Evolutionary conservation across 2,329 filamentous ascomycete genomes (phyloP).

Genomic region (Bipolaris zeicola): DNA sequence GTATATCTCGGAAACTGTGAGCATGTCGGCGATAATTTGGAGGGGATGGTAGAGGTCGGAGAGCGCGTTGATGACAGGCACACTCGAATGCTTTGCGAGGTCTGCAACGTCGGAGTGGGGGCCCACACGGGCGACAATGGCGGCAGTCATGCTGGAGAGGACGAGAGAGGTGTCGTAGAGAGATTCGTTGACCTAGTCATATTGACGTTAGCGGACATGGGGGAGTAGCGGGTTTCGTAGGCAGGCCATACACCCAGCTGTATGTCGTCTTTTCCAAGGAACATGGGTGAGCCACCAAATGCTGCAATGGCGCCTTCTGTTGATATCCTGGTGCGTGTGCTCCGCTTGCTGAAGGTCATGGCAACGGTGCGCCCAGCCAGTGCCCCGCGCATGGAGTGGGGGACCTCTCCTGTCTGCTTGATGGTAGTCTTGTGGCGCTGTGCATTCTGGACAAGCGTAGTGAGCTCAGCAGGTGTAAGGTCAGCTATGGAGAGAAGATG

Average conservation of each 20-base stretch:
- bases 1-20: conserved; percentile 85
- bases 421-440: conserved; percentile 74
- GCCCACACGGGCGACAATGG: conserved; percentile 58
- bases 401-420: conserved; percentile 68
- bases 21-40: conserved; percentile 91
- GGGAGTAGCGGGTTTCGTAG: background rate
- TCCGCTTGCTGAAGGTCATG: conserved; percentile 96
- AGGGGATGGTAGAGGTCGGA: conserved; percentile 92
- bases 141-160: conserved; percentile 74
- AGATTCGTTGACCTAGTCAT: conserved; percentile 78
- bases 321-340: conserved; percentile 89
- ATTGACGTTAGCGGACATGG: conserved; percentile 11
- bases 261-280: conserved; percentile 93
- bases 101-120: conserved; percentile 57
- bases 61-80: conserved; percentile 64
- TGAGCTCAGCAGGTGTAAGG: conserved; percentile 78
- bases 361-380: conserved; percentile 82
- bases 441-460: conserved; percentile 82
- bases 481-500: conserved; percentile 93
- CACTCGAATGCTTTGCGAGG: conserved; percentile 55
- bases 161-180: conserved; percentile 91
- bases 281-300: conserved; percentile 94
- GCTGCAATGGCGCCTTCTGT: conserved; percentile 89
- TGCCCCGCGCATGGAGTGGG: conserved; percentile 63
- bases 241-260: conserved; percentile 75